A percentile compares a stretch with the other conserved stretches of the same genome.
Conservation (phyloP, 1,284 basidiomycete genomes). For the Naganishia sp. region DNA sequence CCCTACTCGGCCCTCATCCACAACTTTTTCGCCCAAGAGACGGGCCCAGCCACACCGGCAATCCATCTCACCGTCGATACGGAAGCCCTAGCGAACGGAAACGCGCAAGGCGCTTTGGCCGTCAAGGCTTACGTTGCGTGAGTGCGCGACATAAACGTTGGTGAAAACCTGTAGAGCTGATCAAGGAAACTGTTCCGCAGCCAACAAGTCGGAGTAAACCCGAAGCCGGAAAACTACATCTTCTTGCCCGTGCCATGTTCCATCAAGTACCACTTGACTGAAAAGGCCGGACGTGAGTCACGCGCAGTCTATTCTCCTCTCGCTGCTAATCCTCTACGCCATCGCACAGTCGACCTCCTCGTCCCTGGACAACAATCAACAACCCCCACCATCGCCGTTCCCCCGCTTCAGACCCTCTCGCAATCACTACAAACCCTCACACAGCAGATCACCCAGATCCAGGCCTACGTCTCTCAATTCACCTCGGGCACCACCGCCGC, state of each 20-base stretch:
- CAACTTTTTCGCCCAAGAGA: slow-evolving; percentile 93
- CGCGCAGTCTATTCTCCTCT: slow-evolving; percentile 8
- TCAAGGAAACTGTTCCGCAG: slow-evolving; percentile 1
- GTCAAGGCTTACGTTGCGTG: slow-evolving; percentile 87
- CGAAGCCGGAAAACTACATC: slow-evolving; percentile 87
- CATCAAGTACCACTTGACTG: slow-evolving; percentile 75
- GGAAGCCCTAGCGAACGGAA: slow-evolving; percentile 61
- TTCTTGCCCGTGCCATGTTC: slow-evolving; percentile 85
- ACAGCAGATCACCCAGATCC: slow-evolving; percentile 61
- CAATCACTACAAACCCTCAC: slow-evolving; percentile 54
- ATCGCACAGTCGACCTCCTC: slow-evolving; percentile 70
- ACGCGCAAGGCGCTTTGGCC: slow-evolving; percentile 67
- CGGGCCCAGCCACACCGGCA: slow-evolving; percentile 72
- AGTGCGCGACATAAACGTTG: slow-evolving; percentile 38
- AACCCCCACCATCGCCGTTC: slow-evolving; percentile 47
- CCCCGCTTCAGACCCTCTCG: slow-evolving; percentile 47
- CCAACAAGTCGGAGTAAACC: slow-evolving; percentile 64
- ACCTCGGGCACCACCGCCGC: slow-evolving; percentile 75
- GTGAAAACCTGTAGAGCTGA: background rate
- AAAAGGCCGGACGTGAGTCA: slow-evolving; percentile 77
- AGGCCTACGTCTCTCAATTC: slow-evolving; percentile 82
- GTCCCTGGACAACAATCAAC: slow-evolving; percentile 55
- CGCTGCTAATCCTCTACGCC: slow-evolving; percentile 16
- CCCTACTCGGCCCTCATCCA: slow-evolving; percentile 97
- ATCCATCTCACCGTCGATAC: slow-evolving; percentile 94